These are phyloP conservation scores for Colletotrichum limetticola DNA, from an alignment of 2,329 filamentous ascomycete species.

Conservation along the genomic window DNA sequence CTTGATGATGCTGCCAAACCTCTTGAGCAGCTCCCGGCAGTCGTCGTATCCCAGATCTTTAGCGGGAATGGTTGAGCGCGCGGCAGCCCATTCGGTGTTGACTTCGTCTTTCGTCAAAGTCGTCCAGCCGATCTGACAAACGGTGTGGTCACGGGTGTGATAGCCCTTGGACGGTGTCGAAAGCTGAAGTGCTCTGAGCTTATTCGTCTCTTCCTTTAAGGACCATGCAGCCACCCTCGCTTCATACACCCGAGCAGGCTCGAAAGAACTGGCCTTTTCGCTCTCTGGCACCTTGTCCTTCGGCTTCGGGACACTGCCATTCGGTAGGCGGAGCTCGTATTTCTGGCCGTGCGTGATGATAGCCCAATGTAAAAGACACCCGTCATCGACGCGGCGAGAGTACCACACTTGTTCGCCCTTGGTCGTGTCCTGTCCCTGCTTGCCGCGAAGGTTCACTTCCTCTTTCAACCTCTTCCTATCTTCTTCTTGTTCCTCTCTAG, in stretches of 20 bases:
- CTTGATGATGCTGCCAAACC: background rate
- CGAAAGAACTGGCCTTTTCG: background rate
- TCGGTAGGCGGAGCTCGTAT: background rate
- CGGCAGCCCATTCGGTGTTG: background rate
- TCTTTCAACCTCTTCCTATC: background rate
- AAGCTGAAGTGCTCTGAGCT: background rate
- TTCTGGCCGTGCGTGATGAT: constrained; percentile 1
- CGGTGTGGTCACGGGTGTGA: background rate
- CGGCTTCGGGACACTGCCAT: background rate
- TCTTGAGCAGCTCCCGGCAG: background rate
- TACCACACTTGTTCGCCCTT: constrained; percentile 9
- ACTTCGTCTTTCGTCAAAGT: background rate
- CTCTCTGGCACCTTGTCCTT: background rate
- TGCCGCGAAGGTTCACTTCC: background rate
- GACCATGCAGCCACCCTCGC: background rate
- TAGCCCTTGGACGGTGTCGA: background rate
- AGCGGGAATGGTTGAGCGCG: background rate
- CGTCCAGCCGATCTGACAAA: constrained; percentile 11
- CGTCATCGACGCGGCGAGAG: background rate
- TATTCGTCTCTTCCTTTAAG: background rate
- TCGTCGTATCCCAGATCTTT: background rate
- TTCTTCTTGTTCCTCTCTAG: background rate
- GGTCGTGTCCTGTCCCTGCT: background rate
- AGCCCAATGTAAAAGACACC: background rate
- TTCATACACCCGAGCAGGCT: background rate